A percentile compares a stretch with the other conserved stretches of the same genome.
Conservation (phyloP, 306 rosid genomes). For the Luffa acutangula region DNA sequence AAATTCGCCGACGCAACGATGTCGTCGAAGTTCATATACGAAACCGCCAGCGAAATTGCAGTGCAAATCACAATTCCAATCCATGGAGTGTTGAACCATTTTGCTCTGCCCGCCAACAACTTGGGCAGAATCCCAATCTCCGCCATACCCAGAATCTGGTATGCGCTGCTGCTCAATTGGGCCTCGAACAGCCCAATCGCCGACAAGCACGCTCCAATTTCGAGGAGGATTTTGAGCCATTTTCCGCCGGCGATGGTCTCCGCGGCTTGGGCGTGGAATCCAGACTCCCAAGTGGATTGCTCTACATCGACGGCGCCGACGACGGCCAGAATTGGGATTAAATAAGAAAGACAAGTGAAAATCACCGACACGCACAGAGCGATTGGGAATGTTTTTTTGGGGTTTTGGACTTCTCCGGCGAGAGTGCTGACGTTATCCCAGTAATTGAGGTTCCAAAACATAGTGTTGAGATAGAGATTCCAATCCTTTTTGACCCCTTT, state of each 20-base stretch:
- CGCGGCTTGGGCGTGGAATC: constrained; percentile 6
- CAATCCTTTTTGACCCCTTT: constrained; percentile 4
- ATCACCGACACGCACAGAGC: not conserved
- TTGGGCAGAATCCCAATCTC: not conserved
- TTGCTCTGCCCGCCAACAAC: not conserved
- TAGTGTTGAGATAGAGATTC: constrained; percentile 3
- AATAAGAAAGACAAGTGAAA: constrained; percentile 5
- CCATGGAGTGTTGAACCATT: constrained; percentile 9
- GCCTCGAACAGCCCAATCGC: constrained; percentile 5
- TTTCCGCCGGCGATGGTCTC: not conserved
- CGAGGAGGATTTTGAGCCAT: not conserved
- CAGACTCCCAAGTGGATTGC: not conserved
- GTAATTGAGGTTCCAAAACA: constrained; percentile 8
- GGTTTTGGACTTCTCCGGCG: constrained; percentile 6
- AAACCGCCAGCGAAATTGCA: not conserved
- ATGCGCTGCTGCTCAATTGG: not conserved
- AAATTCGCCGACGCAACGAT: not conserved
- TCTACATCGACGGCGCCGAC: not conserved
- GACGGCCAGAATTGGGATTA: constrained; percentile 5
- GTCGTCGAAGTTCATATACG: not conserved
- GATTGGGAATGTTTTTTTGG: not conserved
- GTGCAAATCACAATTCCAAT: not conserved
- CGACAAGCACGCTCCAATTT: not conserved
- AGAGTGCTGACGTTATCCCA: constrained; percentile 10
- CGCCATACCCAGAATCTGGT: constrained; percentile 6